A percentile compares a stretch with the other conserved stretches of the same genome.
phyloP scores from a whole-genome alignment of 2,329 filamentous ascomycete genomes.

The Ophiocordyceps camponoti-leonardi region DNA sequence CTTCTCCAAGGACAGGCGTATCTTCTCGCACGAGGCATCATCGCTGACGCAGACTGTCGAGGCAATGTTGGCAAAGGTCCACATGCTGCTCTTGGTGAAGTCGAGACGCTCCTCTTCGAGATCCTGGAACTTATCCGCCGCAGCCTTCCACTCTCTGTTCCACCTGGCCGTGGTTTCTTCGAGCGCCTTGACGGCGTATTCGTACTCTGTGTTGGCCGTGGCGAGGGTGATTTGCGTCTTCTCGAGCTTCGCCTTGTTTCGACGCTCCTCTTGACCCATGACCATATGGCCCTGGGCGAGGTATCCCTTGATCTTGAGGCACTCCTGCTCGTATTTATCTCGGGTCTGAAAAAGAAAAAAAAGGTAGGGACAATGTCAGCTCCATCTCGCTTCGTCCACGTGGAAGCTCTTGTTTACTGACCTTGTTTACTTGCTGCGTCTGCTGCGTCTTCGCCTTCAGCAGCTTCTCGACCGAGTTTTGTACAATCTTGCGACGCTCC shows the following conservation, averaged over 20 bases:
- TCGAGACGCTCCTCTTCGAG: conserved; percentile 93
- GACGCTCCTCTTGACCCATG: conserved; percentile 97
- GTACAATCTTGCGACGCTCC: conserved; percentile 89
- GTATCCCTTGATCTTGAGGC: conserved; percentile 95
- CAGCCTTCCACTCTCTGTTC: conserved; percentile 97
- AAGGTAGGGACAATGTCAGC: not conserved
- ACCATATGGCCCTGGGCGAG: conserved; percentile 98
- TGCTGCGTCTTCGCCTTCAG: conserved; percentile 88
- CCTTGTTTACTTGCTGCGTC: conserved; percentile 82
- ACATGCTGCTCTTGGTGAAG: conserved; percentile 93
- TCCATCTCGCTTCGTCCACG: no score
- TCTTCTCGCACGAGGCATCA: conserved; percentile 91
- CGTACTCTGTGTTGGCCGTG: conserved; percentile 82
- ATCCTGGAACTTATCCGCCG: conserved; percentile 97
- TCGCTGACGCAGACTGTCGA: conserved; percentile 97
- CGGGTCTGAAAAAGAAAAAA: conserved; percentile 54
- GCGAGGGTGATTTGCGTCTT: conserved; percentile 96
- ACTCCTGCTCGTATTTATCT: conserved; percentile 94
- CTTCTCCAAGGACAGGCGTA: conserved; percentile 78
- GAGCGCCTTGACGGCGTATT: conserved; percentile 76
- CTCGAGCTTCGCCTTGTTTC: conserved; percentile 96
- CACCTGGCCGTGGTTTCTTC: conserved; percentile 91
- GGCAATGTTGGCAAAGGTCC: conserved; percentile 94
- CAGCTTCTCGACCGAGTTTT: conserved; percentile 83
- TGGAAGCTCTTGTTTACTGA: conserved; percentile 13